Base-by-base conservation (phyloP, 345 rosid species). In the Populus euphratica region DNA sequence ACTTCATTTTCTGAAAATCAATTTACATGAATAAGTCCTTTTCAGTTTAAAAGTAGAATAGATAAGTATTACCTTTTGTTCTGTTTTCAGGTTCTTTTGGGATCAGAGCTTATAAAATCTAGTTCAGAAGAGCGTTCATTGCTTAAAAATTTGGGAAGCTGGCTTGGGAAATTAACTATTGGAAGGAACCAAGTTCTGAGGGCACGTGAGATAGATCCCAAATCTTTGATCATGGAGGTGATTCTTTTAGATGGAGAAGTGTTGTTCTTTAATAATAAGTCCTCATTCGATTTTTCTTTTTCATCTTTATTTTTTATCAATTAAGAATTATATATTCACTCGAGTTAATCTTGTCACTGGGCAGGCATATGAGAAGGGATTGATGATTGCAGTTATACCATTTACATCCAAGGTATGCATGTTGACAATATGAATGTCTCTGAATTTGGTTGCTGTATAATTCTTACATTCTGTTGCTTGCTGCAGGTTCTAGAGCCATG, bases 331-430 rank as follows among this genome's bases (percentile, higher is more conserved):
- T 52, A 38, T 64, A 14, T 31, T 52, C 56, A 73, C 62, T 73
- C 69, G 5, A 17, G 61, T 73, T 78, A 36, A 21, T 54, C 25
- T 70, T 39, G 69, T 54, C 49, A 10, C 50, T 74, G 65, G 68
- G 68, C 91, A 96, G 99, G 99, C 99, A 20, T 96, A 93, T 84
- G 98, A 93, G 90, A 93, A 92, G 85, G 99, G 99, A 33, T 84
- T 92, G 88, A 96, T 96, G 99, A 96, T 96, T 84, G 99, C 98
- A 10, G 99, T 96, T 33, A 96, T 96, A 85, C 99, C 99, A 43
- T 96, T 96, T 85, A 96, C 99, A 80, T 96, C 97, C 33, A 96
- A 96, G 97, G 99, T 96, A 83, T 4, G 63, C 33, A 12, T 31
- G 68, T 2, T 50, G 72, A 17, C 23, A 44, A 69, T 75, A 64